These are phyloP conservation scores for Raddia distichophylla DNA, from an alignment of 176 grass and related monocot genomes.

Conservation along the genomic window DNA sequence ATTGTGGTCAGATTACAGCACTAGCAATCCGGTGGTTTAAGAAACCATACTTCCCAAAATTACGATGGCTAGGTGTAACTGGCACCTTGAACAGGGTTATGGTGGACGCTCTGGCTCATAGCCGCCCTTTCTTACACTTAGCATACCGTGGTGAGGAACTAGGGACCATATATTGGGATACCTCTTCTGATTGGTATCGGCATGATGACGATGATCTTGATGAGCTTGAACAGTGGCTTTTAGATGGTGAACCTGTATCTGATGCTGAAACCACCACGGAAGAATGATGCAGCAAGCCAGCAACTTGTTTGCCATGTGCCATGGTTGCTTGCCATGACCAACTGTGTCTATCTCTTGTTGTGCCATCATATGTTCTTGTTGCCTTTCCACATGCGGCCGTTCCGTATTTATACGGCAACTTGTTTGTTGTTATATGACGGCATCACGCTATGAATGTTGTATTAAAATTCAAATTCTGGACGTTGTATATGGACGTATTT, in stretches of 20 bases:
- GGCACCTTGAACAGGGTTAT: constrained; percentile 90
- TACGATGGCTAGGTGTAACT: constrained; percentile 79
- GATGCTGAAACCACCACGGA: constrained; percentile 37
- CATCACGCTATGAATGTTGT: neutral
- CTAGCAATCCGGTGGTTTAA: constrained; percentile 92
- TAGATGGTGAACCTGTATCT: constrained; percentile 47
- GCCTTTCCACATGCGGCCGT: neutral
- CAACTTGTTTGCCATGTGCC: constrained; percentile 15
- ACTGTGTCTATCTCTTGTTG: constrained; percentile 18
- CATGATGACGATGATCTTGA: constrained; percentile 74
- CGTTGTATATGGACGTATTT: neutral
- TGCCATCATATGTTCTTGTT: constrained; percentile 24
- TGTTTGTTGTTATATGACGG: neutral
- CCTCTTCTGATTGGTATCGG: constrained; percentile 64
- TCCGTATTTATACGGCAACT: neutral
- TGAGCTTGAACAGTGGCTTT: constrained; percentile 84
- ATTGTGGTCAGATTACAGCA: constrained; percentile 77
- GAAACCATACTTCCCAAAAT: constrained; percentile 85
- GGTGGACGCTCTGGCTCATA: constrained; percentile 75
- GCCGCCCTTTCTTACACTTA: constrained; percentile 83
- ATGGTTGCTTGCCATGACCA: constrained; percentile 12
- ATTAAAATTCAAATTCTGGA: constrained; percentile 30
- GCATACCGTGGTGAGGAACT: constrained; percentile 77
- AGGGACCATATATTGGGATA: constrained; percentile 58
- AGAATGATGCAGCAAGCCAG: constrained; percentile 43